These are phyloP conservation scores for Cladosporium oxysporum DNA, from an alignment of 2,329 filamentous ascomycete genomes.

Conservation along the genomic window DNA sequence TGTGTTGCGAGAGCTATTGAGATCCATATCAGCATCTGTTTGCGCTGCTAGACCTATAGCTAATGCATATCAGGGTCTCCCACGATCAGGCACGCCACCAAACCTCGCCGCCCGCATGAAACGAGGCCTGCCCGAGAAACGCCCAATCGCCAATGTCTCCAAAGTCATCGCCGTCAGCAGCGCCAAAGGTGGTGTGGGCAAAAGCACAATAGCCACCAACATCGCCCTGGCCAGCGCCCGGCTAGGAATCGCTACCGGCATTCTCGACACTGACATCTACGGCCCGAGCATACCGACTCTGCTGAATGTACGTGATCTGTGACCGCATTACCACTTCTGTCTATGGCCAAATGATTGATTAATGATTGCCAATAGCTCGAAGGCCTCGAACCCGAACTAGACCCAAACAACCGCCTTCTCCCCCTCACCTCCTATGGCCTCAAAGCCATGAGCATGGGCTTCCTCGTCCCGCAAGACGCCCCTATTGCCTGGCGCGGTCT, in stretches of 20 bases:
- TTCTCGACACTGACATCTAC: constrained; percentile 95
- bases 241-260: constrained; percentile 77
- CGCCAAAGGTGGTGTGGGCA: constrained; percentile 96
- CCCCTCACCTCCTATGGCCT: constrained; percentile 93
- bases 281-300: constrained; percentile 92
- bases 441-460: constrained; percentile 99
- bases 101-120: constrained; percentile 70
- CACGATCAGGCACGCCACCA: constrained; percentile 67
- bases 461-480: constrained; percentile 75
- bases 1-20: neutral
- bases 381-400: constrained; percentile 36
- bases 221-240: constrained; percentile 84
- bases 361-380: constrained; percentile 28
- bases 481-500: constrained; percentile 93
- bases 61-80: constrained; percentile 68
- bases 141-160: constrained; percentile 78
- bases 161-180: constrained; percentile 97
- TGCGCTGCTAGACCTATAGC: neutral
- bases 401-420: constrained; percentile 68
- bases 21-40: neutral
- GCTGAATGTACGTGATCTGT: constrained; percentile 68
- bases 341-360: neutral
- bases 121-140: constrained; percentile 74
- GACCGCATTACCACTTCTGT: neutral
- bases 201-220: constrained; percentile 94